A percentile compares a stretch with the other conserved stretches of the same genome.
Evolutionary conservation across 1,284 basidiomycete genomes (phyloP).

Genomic region (Crucibulum parvulum): DNA sequence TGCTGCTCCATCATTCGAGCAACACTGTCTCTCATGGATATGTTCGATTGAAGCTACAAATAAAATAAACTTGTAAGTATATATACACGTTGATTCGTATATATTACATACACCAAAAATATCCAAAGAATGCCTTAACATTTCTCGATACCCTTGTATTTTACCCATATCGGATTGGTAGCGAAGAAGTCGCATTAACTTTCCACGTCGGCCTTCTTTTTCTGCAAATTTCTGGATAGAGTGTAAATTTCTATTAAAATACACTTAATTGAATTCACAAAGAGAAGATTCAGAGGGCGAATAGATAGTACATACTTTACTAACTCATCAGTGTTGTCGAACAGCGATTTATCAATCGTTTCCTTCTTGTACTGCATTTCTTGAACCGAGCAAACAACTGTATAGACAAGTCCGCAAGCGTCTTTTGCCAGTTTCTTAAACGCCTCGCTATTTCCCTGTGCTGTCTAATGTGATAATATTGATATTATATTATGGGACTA

Average conservation of each 20-base stretch:
- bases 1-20: background rate
- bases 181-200: background rate
- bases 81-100: background rate
- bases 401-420: background rate
- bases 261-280: no score
- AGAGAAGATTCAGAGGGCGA: no score
- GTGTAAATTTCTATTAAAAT: background rate
- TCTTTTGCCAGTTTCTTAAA: background rate
- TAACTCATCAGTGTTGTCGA: background rate
- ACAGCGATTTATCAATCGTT: background rate
- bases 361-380: background rate
- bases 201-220: background rate
- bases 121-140: background rate
- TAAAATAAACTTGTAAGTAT: background rate
- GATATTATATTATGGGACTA: background rate
- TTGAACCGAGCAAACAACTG: background rate
- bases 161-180: background rate
- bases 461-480: background rate
- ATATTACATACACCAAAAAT: background rate
- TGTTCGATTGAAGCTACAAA: background rate
- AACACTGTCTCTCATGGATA: background rate
- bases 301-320: background rate
- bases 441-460: background rate
- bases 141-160: background rate
- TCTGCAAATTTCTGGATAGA: background rate